Conservation (phyloP, 768 basidiomycete species). For the Astraeus odoratus region DNA sequence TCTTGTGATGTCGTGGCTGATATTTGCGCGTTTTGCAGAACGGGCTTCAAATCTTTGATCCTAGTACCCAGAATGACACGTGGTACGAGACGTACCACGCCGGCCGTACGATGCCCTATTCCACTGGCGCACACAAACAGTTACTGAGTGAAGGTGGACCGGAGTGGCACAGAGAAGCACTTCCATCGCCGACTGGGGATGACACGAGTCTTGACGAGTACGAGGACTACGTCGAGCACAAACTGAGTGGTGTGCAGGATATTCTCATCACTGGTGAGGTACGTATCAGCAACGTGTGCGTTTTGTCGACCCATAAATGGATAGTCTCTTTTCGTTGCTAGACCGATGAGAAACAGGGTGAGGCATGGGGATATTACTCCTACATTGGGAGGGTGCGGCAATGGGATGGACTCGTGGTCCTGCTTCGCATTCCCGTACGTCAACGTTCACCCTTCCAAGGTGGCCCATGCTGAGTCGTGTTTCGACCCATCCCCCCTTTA, state of each 20-base stretch:
- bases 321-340: slow-evolving; percentile 11
- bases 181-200: slow-evolving; percentile 10
- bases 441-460: not conserved
- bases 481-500: not conserved
- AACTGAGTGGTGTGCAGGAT: slow-evolving; percentile 38
- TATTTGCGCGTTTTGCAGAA: slow-evolving; percentile 26
- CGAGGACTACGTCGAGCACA: slow-evolving; percentile 32
- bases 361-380: slow-evolving; percentile 43
- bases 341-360: slow-evolving; percentile 38
- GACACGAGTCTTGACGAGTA: slow-evolving; percentile 29
- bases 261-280: slow-evolving; percentile 49
- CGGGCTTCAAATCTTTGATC: slow-evolving; percentile 37
- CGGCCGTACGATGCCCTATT: slow-evolving; percentile 30
- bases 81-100: slow-evolving; percentile 43
- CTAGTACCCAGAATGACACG: slow-evolving; percentile 29
- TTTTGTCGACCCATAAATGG: not conserved
- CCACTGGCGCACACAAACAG: slow-evolving; percentile 28
- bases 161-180: slow-evolving; percentile 21
- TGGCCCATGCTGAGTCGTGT: not conserved
- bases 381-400: slow-evolving; percentile 42
- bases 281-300: slow-evolving; percentile 7
- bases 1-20: slow-evolving; percentile 5
- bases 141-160: slow-evolving; percentile 5
- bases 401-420: slow-evolving; percentile 45
- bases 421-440: slow-evolving; percentile 41